Conservation (phyloP, 352 stramenopile genomes). For the Aphanomyces euteiches region DNA sequence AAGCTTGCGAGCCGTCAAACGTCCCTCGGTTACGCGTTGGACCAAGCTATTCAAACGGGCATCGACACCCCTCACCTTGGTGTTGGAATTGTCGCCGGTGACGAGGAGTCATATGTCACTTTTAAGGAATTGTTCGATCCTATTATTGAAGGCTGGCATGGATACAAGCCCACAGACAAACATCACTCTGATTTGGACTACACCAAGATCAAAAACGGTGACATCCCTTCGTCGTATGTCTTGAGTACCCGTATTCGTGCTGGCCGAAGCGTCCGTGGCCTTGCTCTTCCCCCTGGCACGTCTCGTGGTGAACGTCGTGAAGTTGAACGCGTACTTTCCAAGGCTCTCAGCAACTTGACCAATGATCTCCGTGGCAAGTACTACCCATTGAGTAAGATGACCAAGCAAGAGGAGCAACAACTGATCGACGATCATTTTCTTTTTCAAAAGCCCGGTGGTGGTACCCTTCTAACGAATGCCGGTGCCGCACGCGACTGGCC, state of each 20-base stretch:
- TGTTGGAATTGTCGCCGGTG: slow-evolving; percentile 52
- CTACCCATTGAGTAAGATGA: slow-evolving; percentile 76
- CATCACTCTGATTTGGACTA: slow-evolving; percentile 74
- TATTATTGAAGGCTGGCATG: slow-evolving; percentile 67
- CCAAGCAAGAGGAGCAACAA: slow-evolving; percentile 68
- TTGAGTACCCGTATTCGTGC: slow-evolving; percentile 77
- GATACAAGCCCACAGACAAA: slow-evolving; percentile 53
- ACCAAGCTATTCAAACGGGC: slow-evolving; percentile 69
- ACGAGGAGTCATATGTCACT: slow-evolving; percentile 66
- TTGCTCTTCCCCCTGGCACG: slow-evolving; percentile 77
- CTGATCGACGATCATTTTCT: slow-evolving; percentile 74
- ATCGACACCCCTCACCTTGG: slow-evolving; percentile 75
- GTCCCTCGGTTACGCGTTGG: slow-evolving; percentile 66
- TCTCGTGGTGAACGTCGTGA: slow-evolving; percentile 75
- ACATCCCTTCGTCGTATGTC: slow-evolving; percentile 68
- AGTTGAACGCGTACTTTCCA: slow-evolving; percentile 81
- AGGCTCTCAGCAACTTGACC: slow-evolving; percentile 66
- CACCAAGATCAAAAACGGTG: slow-evolving; percentile 56
- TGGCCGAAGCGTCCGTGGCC: slow-evolving; percentile 75
- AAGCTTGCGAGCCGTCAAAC: slow-evolving; percentile 63
- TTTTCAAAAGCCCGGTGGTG: slow-evolving; percentile 80
- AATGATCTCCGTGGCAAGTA: slow-evolving; percentile 71
- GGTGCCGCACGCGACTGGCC: slow-evolving; percentile 69
- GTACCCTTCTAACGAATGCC: slow-evolving; percentile 61
- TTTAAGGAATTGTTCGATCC: slow-evolving; percentile 75